These are phyloP conservation scores for Rhizopogon vesiculosus DNA, from an alignment of 768 basidiomycete species.

Conservation along the genomic window DNA sequence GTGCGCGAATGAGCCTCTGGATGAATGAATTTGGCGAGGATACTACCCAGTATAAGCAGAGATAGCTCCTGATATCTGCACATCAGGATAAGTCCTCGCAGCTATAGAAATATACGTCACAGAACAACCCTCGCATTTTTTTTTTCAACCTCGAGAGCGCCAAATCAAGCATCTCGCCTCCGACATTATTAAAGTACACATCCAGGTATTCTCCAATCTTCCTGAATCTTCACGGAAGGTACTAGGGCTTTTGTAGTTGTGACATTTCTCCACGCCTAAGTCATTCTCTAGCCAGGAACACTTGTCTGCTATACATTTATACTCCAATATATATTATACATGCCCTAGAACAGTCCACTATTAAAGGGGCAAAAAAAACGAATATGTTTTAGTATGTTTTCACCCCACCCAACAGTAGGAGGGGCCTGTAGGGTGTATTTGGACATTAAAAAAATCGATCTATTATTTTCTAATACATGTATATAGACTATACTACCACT, in stretches of 20 bases:
- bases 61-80: constrained; percentile 43
- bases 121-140: constrained; percentile 71
- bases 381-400: too few relatives aligned
- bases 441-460: too few relatives aligned
- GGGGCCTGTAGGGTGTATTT: too few relatives aligned
- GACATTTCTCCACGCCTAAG: constrained; percentile 73
- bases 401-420: too few relatives aligned
- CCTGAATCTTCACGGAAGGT: too few relatives aligned
- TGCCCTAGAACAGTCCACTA: too few relatives aligned
- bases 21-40: neutral
- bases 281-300: constrained; percentile 80
- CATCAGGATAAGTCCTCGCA: neutral
- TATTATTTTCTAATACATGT: too few relatives aligned
- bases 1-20: too few relatives aligned
- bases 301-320: constrained; percentile 48
- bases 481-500: too few relatives aligned
- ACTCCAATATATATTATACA: too few relatives aligned
- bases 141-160: constrained; percentile 70
- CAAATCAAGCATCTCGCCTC: constrained; percentile 78
- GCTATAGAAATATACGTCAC: constrained; percentile 1
- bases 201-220: constrained; percentile 69
- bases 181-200: constrained; percentile 82
- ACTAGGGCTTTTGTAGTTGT: constrained; percentile 98
- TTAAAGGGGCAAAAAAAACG: too few relatives aligned
- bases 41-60: too few relatives aligned